Conservation (phyloP, 1,284 basidiomycete genomes). For the Marasmius oreades region DNA sequence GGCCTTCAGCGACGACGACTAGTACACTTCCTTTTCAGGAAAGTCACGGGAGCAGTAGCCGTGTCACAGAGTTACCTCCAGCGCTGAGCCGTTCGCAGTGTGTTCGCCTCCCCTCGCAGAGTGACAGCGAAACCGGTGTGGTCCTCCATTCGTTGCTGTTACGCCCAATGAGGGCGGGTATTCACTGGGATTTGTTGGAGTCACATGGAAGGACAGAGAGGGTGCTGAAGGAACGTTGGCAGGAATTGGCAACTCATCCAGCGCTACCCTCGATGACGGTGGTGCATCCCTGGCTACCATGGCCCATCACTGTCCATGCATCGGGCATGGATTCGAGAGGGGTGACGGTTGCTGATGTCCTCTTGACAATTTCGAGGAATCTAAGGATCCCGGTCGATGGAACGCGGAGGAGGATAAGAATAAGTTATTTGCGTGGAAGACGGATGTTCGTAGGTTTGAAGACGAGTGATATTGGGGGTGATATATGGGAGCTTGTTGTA, state of each 20-base stretch:
- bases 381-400: background rate
- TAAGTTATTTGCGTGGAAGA: conserved; percentile 1
- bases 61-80: background rate
- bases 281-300: conserved; percentile 8
- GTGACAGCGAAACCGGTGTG: background rate
- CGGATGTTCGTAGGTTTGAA: conserved; percentile 3
- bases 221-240: background rate
- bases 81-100: background rate
- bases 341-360: conserved; percentile 11
- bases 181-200: background rate
- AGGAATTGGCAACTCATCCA: conserved; percentile 7
- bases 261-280: conserved; percentile 12
- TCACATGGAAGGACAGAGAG: background rate
- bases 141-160: background rate
- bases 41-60: background rate
- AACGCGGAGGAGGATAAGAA: background rate
- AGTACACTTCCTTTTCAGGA: background rate
- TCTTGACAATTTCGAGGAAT: conserved; percentile 1
- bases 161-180: background rate
- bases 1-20: too few relatives aligned
- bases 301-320: conserved; percentile 10
- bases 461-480: conserved; percentile 2
- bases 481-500: conserved; percentile 9
- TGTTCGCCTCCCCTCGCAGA: background rate
- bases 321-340: background rate